Percentiles rank a stretch among this genome's conserved stretches.
Conservation (phyloP, 2,329 filamentous ascomycete genomes). For the Chrysoporthe puriensis region DNA sequence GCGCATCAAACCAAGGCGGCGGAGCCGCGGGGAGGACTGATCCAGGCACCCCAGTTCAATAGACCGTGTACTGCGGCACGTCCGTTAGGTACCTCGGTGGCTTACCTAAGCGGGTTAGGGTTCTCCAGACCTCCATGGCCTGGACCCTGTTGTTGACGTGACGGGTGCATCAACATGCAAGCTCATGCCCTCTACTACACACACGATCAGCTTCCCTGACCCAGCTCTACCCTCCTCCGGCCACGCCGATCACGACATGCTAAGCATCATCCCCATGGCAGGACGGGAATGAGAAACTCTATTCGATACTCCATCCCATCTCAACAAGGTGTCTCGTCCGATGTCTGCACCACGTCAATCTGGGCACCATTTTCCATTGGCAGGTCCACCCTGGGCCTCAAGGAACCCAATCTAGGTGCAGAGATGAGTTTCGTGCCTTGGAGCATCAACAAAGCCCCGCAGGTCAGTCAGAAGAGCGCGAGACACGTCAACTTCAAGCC, state of each 20-base stretch:
- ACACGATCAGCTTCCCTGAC: neutral
- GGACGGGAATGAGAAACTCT: neutral
- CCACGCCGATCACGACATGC: neutral
- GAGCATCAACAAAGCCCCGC: neutral
- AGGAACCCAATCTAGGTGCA: neutral
- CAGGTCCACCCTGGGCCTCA: neutral
- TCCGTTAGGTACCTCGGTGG: neutral
- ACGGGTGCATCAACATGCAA: neutral
- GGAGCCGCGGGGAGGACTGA: neutral
- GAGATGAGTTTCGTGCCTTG: neutral
- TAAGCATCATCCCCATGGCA: neutral
- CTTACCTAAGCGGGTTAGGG: neutral
- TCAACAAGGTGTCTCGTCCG: constrained; percentile 5
- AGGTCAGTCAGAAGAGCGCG: neutral
- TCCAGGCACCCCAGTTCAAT: neutral
- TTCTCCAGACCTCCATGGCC: neutral
- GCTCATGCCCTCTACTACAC: neutral
- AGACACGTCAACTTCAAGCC: constrained; percentile 1
- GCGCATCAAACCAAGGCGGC: neutral
- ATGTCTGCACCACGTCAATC: neutral
- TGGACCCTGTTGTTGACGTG: neutral
- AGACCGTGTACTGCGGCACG: no score
- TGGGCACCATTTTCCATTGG: neutral
- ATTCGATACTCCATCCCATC: constrained; percentile 3
- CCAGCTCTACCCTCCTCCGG: neutral